Base-by-base conservation (phyloP, 768 basidiomycete species). In the Suillus alpinus region DNA sequence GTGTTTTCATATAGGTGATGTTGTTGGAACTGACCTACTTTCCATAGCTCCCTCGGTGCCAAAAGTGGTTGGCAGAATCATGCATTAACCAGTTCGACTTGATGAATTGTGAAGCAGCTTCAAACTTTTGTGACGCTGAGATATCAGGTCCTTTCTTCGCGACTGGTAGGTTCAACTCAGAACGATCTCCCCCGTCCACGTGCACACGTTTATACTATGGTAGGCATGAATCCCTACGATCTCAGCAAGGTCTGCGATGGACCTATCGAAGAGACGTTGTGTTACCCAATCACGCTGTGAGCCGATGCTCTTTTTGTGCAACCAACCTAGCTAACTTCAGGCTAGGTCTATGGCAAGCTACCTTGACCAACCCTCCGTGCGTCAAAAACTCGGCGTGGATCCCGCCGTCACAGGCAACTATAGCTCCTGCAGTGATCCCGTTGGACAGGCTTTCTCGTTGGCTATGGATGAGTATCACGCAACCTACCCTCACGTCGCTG, bases 61-160 rank as follows among this genome's bases (percentile, higher is more conserved):
- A 86, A 64, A 80, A 80, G 62, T 80, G 80, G 63, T 78, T 87
- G 62, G 72, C 80, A 18, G 74, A 79, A 37, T 78, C 78, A 39
- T 95, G 92, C 63, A 77, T 92, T 47, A 81, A 89, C 59, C 75
- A 75, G 14, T 88, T 86, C 62, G 92, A 95, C 68, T 70, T 77
- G 6, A 82, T 90, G 62, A 78, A 81, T 64, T 95, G 92, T 65
- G 75, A 77, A 9, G 90, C 86, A 16, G 89, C 92, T 7, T 77
- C 82, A 51, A 71, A 64, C 43, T 92, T 92, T 69, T 95, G 92
- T 69, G 75, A 82, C 32, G 72, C 66, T n/a, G 78, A 85, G 63
- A 59, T 80, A 29, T 16, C 32, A 0, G 59, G 9, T 0, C 72
- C 72, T 0, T 78, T 73, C 63, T 16, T 60, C 13, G 51, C 59